phyloP scores from a whole-genome alignment of 2,329 filamentous ascomycete species.

The Fusarium coicis region DNA sequence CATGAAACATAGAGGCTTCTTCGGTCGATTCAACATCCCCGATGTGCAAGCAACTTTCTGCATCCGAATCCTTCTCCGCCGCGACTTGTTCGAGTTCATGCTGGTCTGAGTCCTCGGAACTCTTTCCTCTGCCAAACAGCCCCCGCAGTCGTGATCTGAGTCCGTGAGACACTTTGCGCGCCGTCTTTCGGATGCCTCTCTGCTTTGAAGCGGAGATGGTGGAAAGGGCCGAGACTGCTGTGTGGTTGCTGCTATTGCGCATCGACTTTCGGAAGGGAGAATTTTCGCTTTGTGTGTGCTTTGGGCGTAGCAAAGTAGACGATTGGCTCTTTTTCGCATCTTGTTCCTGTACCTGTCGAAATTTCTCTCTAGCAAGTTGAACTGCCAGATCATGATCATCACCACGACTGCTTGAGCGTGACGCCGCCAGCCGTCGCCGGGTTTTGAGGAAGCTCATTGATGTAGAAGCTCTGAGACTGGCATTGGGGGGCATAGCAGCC shows the following conservation, averaged over 20 bases:
- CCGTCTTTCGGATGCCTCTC: conserved; percentile 58
- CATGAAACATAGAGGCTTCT: conserved; percentile 59
- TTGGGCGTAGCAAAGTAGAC: conserved; percentile 58
- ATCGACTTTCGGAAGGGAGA: conserved; percentile 60
- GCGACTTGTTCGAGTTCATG: conserved; percentile 3
- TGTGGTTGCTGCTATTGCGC: conserved; percentile 57
- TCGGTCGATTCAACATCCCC: conserved; percentile 51
- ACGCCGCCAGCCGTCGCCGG: conserved; percentile 42
- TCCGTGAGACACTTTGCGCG: conserved; percentile 70
- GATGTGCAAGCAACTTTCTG: conserved; percentile 48
- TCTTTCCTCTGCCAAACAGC: conserved; percentile 47
- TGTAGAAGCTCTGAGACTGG: conserved; percentile 57
- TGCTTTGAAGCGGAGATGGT: conserved; percentile 42
- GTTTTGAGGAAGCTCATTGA: conserved; percentile 65
- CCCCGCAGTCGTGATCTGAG: conserved; percentile 70
- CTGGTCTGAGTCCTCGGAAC: conserved; percentile 13
- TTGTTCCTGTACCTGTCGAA: conserved; percentile 50
- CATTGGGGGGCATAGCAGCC: not conserved
- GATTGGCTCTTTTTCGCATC: conserved; percentile 53
- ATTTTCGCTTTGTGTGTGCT: conserved; percentile 48
- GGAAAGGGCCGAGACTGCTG: conserved; percentile 48
- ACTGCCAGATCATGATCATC: conserved; percentile 50
- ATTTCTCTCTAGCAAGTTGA: conserved; percentile 51
- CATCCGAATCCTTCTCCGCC: conserved; percentile 36
- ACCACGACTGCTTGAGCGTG: conserved; percentile 25